Evolutionary conservation across 2,329 filamentous ascomycete species (phyloP).

Genomic region (Sporothrix curviconia): DNA sequence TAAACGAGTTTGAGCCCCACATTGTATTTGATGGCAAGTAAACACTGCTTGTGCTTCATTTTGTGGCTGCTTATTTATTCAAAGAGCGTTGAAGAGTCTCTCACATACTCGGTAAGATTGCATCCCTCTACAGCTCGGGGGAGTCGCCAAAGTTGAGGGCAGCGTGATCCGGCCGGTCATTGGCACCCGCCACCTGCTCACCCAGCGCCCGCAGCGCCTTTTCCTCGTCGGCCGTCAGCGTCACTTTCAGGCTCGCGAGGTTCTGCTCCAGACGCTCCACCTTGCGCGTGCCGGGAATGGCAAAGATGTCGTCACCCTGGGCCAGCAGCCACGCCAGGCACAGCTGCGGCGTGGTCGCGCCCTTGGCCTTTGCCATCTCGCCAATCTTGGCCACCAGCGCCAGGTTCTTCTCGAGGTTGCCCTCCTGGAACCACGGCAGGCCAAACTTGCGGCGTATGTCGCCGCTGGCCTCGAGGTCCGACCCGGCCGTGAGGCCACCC

Average conservation of each 20-base stretch:
- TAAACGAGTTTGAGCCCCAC: too few relatives aligned
- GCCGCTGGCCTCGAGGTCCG: slow-evolving; percentile 23
- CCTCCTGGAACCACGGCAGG: slow-evolving; percentile 10
- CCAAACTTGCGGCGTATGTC: background rate
- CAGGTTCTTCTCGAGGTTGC: slow-evolving; percentile 8
- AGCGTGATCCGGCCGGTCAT: background rate
- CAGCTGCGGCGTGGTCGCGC: slow-evolving; percentile 44
- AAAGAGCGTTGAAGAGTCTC: too few relatives aligned
- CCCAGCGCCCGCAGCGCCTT: slow-evolving; percentile 13
- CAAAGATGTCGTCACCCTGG: slow-evolving; percentile 38
- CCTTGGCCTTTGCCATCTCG: slow-evolving; percentile 20
- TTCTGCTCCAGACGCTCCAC: slow-evolving; percentile 28
- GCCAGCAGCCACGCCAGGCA: slow-evolving; percentile 49
- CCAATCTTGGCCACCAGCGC: slow-evolving; percentile 4
- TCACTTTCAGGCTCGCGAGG: slow-evolving; percentile 23
- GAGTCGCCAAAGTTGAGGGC: background rate
- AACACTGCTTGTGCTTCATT: too few relatives aligned
- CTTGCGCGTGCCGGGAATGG: slow-evolving; percentile 31
- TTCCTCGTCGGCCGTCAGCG: slow-evolving; percentile 15
- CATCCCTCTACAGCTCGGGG: background rate
- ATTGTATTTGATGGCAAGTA: too few relatives aligned
- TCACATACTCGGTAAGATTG: too few relatives aligned
- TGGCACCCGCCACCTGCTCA: slow-evolving; percentile 2
- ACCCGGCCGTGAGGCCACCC: slow-evolving; percentile 25
- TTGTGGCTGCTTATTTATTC: too few relatives aligned